phyloP scores from a whole-genome alignment of 441 rosid genomes.

The Erodium moschatum region DNA sequence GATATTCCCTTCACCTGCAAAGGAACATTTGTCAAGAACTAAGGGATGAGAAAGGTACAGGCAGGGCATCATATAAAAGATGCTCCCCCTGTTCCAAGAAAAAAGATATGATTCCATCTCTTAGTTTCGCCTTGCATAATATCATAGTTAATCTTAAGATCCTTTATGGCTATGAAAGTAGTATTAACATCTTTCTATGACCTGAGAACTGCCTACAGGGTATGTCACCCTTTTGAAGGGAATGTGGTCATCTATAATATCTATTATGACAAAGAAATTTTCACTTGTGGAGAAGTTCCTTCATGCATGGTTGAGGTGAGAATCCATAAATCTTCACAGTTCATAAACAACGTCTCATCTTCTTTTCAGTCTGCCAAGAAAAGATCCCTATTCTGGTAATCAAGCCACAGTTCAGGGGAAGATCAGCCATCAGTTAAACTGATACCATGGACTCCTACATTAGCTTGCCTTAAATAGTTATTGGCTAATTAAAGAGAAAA shows the following conservation, averaged over 20 bases:
- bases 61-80: slow-evolving; percentile 5
- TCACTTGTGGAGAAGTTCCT: background rate
- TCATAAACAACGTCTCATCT: background rate
- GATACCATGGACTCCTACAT: background rate
- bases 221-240: background rate
- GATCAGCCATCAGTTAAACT: background rate
- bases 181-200: background rate
- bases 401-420: background rate
- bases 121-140: background rate
- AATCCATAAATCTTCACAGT: background rate
- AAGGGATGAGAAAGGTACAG: background rate
- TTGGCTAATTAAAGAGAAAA: background rate
- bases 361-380: background rate
- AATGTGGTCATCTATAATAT: background rate
- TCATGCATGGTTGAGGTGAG: background rate
- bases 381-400: background rate
- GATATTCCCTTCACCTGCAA: slow-evolving; percentile 48
- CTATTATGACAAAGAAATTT: background rate
- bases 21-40: slow-evolving; percentile 12
- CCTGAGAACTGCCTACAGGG: background rate
- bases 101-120: background rate
- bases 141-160: background rate
- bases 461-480: background rate
- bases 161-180: background rate
- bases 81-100: background rate